These are phyloP conservation scores for Vitis hybrid DNA, from an alignment of 177 flowering plant species.

Conservation along the genomic window DNA sequence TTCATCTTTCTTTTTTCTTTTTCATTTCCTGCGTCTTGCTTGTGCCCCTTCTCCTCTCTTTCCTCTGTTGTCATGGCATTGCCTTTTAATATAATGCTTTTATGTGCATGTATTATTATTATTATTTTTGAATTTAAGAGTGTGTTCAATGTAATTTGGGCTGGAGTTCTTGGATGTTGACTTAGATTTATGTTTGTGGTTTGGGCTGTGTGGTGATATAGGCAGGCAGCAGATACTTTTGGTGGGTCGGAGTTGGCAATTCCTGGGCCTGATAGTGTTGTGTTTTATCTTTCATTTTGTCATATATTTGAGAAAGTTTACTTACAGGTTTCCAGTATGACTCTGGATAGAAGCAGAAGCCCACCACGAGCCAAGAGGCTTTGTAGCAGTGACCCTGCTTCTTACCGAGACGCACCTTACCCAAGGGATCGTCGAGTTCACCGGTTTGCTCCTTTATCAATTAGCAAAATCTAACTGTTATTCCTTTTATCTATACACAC, in stretches of 20 bases:
- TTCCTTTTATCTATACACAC: too few relatives aligned
- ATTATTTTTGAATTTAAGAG: too few relatives aligned
- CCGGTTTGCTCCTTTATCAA: slow-evolving; percentile 1
- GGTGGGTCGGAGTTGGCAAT: background rate
- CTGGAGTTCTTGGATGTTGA: background rate
- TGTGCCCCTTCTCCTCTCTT: background rate
- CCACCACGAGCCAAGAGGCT: slow-evolving; percentile 16
- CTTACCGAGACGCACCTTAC: slow-evolving; percentile 22
- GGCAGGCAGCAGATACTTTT: too few relatives aligned
- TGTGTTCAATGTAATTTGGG: background rate
- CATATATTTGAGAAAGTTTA: background rate
- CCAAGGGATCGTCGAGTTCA: slow-evolving; percentile 12
- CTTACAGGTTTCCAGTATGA: background rate
- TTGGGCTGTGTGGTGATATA: slow-evolving; percentile 8
- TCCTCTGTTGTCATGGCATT: too few relatives aligned
- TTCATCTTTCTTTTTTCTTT: background rate
- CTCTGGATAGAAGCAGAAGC: slow-evolving; percentile 11
- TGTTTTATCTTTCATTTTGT: background rate
- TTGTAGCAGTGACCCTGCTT: slow-evolving; percentile 15
- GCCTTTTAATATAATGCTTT: too few relatives aligned
- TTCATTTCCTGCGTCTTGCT: background rate
- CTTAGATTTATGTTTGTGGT: background rate
- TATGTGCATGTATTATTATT: too few relatives aligned
- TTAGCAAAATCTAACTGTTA: too few relatives aligned
- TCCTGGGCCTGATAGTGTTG: background rate